Evolutionary conservation across 768 basidiomycete genomes (phyloP).

Genomic region (Pholiota molesta): DNA sequence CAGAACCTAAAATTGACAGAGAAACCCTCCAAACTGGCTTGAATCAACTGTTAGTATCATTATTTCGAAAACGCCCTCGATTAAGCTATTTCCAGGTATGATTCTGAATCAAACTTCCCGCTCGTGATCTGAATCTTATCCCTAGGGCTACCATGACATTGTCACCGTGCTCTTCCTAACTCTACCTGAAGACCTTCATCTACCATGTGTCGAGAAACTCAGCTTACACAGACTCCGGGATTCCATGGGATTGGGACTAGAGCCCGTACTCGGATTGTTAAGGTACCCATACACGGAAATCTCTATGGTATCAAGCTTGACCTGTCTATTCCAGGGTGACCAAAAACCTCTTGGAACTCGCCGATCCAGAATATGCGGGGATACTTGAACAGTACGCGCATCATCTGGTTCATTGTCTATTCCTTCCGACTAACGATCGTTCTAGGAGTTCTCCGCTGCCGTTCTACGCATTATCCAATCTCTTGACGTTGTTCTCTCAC

Average conservation of each 20-base stretch:
- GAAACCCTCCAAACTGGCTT: constrained; percentile 67
- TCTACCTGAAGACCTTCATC: constrained; percentile 59
- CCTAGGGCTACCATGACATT: constrained; percentile 91
- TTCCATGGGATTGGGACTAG: constrained; percentile 84
- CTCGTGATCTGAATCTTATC: background rate
- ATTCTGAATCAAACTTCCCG: background rate
- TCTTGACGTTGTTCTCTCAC: constrained; percentile 91
- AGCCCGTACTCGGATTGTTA: constrained; percentile 82
- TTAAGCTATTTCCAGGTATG: constrained; percentile 84
- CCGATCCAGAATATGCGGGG: constrained; percentile 70
- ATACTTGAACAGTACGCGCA: constrained; percentile 64
- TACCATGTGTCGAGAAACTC: constrained; percentile 67
- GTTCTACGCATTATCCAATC: constrained; percentile 87
- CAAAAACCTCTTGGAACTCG: constrained; percentile 70
- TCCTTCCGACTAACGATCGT: constrained; percentile 1
- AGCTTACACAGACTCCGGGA: constrained; percentile 82
- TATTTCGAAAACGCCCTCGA: constrained; percentile 73
- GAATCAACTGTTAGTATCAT: constrained; percentile 69
- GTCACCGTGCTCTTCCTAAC: constrained; percentile 83
- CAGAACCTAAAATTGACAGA: constrained; percentile 35
- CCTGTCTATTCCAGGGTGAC: constrained; percentile 53
- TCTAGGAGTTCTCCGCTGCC: constrained; percentile 75
- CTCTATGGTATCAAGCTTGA: background rate
- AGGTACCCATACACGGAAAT: constrained; percentile 41
- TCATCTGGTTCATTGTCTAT: background rate